Conservation (phyloP, 2,329 filamentous ascomycete genomes). For the Venturia aucupariae region DNA sequence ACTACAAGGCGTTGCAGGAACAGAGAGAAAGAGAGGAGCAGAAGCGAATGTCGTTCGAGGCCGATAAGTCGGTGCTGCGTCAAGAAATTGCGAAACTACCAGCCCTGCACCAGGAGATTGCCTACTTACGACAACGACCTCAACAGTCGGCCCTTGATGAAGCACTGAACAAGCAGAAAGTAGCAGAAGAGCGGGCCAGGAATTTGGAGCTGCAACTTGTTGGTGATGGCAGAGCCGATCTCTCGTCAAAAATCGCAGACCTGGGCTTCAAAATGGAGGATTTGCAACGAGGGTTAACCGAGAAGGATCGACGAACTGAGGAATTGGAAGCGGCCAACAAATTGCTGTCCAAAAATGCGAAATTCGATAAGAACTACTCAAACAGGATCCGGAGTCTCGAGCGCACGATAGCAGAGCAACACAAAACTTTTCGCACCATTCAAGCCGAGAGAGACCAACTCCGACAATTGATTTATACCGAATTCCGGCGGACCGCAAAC, state of each 20-base stretch:
- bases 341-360: not conserved
- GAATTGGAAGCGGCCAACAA: constrained; percentile 4
- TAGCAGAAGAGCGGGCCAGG: constrained; percentile 2
- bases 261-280: constrained; percentile 13
- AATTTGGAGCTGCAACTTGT: constrained; percentile 4
- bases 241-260: constrained; percentile 9
- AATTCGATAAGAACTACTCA: not conserved
- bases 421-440: constrained; percentile 22
- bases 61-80: not conserved
- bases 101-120: not conserved
- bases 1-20: not conserved
- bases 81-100: not conserved
- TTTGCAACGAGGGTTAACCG: not conserved
- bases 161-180: not conserved
- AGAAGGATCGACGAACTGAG: constrained; percentile 5
- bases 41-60: not conserved
- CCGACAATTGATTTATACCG: constrained; percentile 30
- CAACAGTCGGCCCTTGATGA: constrained; percentile 9
- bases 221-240: constrained; percentile 1
- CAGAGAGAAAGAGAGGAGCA: not conserved
- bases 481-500: constrained; percentile 30
- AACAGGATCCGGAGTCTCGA: constrained; percentile 6
- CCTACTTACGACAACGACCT: not conserved
- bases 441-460: constrained; percentile 32
- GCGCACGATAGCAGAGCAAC: constrained; percentile 18